Evolutionary conservation across 495 filamentous ascomycete species (phyloP), one percentile per base, ranked within the genome.

Genomic region (Xylaria castorea): DNA sequence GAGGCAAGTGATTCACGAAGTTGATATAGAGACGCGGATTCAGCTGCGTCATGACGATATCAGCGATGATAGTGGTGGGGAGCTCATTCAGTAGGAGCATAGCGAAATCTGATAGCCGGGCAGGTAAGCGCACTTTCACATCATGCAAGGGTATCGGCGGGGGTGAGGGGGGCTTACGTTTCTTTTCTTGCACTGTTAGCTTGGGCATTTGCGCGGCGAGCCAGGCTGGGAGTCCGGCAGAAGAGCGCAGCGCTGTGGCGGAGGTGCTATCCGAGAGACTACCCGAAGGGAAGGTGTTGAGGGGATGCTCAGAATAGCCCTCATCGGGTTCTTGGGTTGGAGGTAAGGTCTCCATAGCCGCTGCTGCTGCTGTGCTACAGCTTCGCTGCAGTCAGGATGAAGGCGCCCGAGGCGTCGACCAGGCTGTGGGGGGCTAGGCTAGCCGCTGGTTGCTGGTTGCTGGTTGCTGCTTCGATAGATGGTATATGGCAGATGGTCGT

Each of bases 21-120:
- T 99, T 94, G 82, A 97, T 93, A 80, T 98, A 94, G 32, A 97
- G 90, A 7, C 93, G 88, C 9, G 91, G 92, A 60, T 91, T 90
- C 22, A 97, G 83, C 53, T 87, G 86, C 53, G 92, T 91, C 70
- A 83, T 77, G 32, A 96, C 93, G 27, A 97, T 89, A n/a, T 89
- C 86, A 20, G 91, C 89, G 64, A 97, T 89, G 16, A 89, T 88
- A 42, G 90, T 91, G 25, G 93, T 94, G 25, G 91, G 91, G 6
- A 97, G 85, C 61, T 91, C 89, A 71, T 89, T 88, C 46, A 97
- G 84, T 30, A 97, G 83, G 4, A 86, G 81, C 84, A 91, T 89
- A 34, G 87, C 87, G 53, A 92, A 84, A 73, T 87, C 90, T 90
- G 71, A 25, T 22, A n/a, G 34, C 9, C 20, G 79, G 27, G 16